Conservation (phyloP, 805 yeast genomes). For the Torulaspora maleeae region DNA sequence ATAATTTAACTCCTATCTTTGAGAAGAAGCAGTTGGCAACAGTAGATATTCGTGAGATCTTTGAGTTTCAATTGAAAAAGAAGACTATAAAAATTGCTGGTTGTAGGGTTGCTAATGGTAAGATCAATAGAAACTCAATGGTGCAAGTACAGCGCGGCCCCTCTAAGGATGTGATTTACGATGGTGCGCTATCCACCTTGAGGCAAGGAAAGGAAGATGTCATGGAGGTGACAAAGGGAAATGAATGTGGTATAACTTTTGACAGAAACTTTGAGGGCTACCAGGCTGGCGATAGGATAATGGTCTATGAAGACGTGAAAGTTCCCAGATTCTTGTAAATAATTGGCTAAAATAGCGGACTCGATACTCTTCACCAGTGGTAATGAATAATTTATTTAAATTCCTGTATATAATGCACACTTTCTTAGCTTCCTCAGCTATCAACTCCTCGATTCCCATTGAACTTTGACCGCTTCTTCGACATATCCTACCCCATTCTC, state of each 20-base stretch:
- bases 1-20: slow-evolving; percentile 56
- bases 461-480: slow-evolving; percentile 78
- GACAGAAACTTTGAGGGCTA: slow-evolving; percentile 57
- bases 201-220: slow-evolving; percentile 81
- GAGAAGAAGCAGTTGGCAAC: slow-evolving; percentile 65
- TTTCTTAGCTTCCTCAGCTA: not conserved
- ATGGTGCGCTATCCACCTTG: slow-evolving; percentile 65
- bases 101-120: slow-evolving; percentile 70
- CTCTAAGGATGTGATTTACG: slow-evolving; percentile 39
- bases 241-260: slow-evolving; percentile 84
- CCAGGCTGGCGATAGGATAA: slow-evolving; percentile 69
- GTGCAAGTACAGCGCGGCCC: slow-evolving; percentile 53
- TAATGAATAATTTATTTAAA: not conserved
- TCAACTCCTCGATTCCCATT: slow-evolving; percentile 57
- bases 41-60: slow-evolving; percentile 64
- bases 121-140: slow-evolving; percentile 52
- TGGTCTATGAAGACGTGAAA: slow-evolving; percentile 63
- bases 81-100: slow-evolving; percentile 72
- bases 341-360: not conserved
- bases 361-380: not conserved
- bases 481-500: slow-evolving; percentile 69
- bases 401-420: slow-evolving; percentile 14
- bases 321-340: slow-evolving; percentile 49
- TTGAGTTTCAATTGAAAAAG: slow-evolving; percentile 61
- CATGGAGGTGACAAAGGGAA: slow-evolving; percentile 71